Base-by-base conservation (phyloP, 163 green algal genomes). In the Chloromonas sp. region DNA sequence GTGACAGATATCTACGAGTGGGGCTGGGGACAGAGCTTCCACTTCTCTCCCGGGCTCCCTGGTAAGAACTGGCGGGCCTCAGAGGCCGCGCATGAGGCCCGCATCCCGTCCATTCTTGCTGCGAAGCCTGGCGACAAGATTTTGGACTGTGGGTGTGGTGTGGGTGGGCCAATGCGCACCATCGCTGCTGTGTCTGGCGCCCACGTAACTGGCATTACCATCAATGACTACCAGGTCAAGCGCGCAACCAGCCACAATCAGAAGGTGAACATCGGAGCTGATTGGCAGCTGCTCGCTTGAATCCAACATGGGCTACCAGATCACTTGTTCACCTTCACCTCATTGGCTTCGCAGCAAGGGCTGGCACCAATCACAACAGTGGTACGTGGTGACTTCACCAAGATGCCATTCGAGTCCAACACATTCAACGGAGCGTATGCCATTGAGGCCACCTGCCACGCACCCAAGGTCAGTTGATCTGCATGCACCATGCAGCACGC, bases 1-100 rank as follows among this genome's bases (percentile, higher is more conserved):
- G 95, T 98, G 59, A 99, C 96, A 14, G 97, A 99, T 89, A 95
- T 99, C 79, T 99, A 99, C 89, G 97, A 99, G 86, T 99, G 96
- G 71, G 82, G 82, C 60, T 99, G 97, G 97, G 97, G 97, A 61
- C 91, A 97, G 87, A 96, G 89, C 78, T 99, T 99, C 92, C 96
- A 99, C 90, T 99, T 99, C 88, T 96, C 94, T 0, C 95, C 94
- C 74, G 91, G 93, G 84, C 91, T 98, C 78, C 95, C 94, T 2
- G 89, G 91, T 83, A 93, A 95, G 85, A 87, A 87, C 87, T 93
- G 91, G 89, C 85, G 88, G 76, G 81, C 84, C 1, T 92, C 87
- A 14, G 95, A 98, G 89, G 94, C 92, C n/a, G 94, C 94, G n/a
- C 95, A 98, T 83, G 96, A 98, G 88, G 89, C 92, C 1, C 93